Evolutionary conservation across 495 filamentous ascomycete genomes (phyloP), one percentile per base, ranked within the genome.

Genomic region (Polyplosphaeria fusca): DNA sequence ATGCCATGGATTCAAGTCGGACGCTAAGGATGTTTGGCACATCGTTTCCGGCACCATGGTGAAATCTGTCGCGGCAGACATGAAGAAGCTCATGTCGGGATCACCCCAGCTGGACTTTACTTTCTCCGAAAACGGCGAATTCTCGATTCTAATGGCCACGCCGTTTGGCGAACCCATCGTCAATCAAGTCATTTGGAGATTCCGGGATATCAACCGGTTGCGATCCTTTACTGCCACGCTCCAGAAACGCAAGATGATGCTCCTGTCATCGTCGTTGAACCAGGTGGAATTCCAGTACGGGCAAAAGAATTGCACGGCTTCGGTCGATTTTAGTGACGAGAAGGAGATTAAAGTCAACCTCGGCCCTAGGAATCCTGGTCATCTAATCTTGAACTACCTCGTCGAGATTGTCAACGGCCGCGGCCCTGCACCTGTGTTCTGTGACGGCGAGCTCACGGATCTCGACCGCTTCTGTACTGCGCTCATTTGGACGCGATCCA

Each of bases 331-430:
- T 56, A 39, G 57, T 11, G 55, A 52, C 11, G 65, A 70, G 28
- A 40, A 30, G 3, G 49, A 67, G 20, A 63, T 74, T 66, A 64
- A 45, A 44, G 58, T 89, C 11, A 54, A 64, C 12, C 74, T 97
- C 20, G 79, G 85, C 19, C 64, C 66, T 19, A 74, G 75, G 13
- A 95, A 89, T 58, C 91, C 91, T 0, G 91, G 95, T 67, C 75
- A 86, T 40, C 81, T 86, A 14, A 83, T 91, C 18, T 72, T 81
- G 30, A 82, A 86, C 48, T 72, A 79, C 25, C 74, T 96, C 12
- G 79, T 77, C 5, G 73, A 73, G 16, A 72, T 80, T 32, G 70
- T 93, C 46, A 91, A 91, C 67, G 73, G 52, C 73, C 3, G 67
- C 72, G 22, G 60, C 13, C 25, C 32, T 7, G 18, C 19, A 4